These are phyloP conservation scores for Rhynchosporium agropyri DNA, from an alignment of 2,329 filamentous ascomycete species.

Conservation along the genomic window DNA sequence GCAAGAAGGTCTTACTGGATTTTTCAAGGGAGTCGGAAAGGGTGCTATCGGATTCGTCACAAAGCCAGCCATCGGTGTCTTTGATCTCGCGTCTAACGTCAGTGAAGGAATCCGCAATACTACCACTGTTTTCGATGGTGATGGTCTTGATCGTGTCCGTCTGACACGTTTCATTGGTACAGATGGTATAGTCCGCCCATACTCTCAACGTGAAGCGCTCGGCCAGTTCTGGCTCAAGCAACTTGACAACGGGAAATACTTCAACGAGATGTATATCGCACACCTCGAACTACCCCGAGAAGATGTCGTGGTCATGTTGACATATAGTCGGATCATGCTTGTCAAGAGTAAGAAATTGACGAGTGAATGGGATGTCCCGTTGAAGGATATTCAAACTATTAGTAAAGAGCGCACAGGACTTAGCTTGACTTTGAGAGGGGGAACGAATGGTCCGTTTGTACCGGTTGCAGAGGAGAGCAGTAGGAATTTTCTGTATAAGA, in stretches of 20 bases:
- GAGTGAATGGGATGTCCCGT: slow-evolving; percentile 92
- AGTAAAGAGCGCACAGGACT: slow-evolving; percentile 95
- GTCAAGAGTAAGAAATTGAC: slow-evolving; percentile 83
- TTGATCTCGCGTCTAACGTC: slow-evolving; percentile 95
- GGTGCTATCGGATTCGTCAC: slow-evolving; percentile 92
- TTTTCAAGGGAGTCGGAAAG: slow-evolving; percentile 97
- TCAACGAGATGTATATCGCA: slow-evolving; percentile 96
- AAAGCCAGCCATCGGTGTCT: slow-evolving; percentile 94
- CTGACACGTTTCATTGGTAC: slow-evolving; percentile 87
- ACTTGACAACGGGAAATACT: slow-evolving; percentile 95
- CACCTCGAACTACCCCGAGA: slow-evolving; percentile 89
- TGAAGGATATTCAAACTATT: slow-evolving; percentile 97
- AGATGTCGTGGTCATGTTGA: slow-evolving; percentile 89
- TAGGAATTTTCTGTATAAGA: slow-evolving; percentile 63
- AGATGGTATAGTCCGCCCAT: slow-evolving; percentile 92
- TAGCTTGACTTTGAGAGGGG: slow-evolving; percentile 84
- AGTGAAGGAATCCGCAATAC: slow-evolving; percentile 98
- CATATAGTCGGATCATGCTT: slow-evolving; percentile 83
- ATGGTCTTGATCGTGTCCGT: slow-evolving; percentile 93
- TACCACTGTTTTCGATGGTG: slow-evolving; percentile 94
- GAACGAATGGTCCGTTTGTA: slow-evolving; percentile 91
- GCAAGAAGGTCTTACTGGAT: slow-evolving; percentile 89
- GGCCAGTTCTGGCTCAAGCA: slow-evolving; percentile 99
- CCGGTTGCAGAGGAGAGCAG: slow-evolving; percentile 87
- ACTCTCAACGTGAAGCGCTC: slow-evolving; percentile 90